Evolutionary conservation across 2,329 filamentous ascomycete species (phyloP).

Genomic region (Beauveria sp.): DNA sequence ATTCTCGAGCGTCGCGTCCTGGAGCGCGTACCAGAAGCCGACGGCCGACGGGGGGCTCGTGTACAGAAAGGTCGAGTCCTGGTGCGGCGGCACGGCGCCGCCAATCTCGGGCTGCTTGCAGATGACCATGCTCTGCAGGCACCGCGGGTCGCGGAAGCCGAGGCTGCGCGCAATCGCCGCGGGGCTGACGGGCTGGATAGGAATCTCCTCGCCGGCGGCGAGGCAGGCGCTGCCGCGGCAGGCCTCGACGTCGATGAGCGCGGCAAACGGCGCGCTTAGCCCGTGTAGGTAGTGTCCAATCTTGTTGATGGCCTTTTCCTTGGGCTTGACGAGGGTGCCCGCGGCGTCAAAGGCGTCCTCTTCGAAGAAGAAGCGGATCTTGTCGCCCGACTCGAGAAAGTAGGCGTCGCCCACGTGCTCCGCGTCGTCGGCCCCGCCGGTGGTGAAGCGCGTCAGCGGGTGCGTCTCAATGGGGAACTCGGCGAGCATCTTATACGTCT

Average conservation of each 20-base stretch:
- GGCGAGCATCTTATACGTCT: slow-evolving; percentile 67
- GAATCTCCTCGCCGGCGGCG: background rate
- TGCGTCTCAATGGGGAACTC: slow-evolving; percentile 74
- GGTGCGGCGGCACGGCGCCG: slow-evolving; percentile 81
- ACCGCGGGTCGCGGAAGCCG: slow-evolving; percentile 67
- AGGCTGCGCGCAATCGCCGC: slow-evolving; percentile 61
- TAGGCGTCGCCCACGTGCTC: slow-evolving; percentile 86
- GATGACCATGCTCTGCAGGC: slow-evolving; percentile 93
- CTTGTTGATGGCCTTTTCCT: slow-evolving; percentile 81
- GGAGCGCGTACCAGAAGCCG: slow-evolving; percentile 95
- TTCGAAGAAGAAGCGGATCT: slow-evolving; percentile 95
- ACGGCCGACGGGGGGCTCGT: slow-evolving; percentile 83
- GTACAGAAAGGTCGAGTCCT: slow-evolving; percentile 89
- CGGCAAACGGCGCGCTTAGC: slow-evolving; percentile 58
- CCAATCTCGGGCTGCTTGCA: slow-evolving; percentile 98
- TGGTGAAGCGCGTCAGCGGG: slow-evolving; percentile 90
- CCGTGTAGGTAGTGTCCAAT: slow-evolving; percentile 73
- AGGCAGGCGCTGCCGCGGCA: slow-evolving; percentile 14
- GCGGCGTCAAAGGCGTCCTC: slow-evolving; percentile 72
- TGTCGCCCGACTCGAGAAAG: slow-evolving; percentile 84
- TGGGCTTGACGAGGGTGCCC: slow-evolving; percentile 66
- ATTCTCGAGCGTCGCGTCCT: slow-evolving; percentile 81
- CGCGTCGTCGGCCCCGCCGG: slow-evolving; percentile 56
- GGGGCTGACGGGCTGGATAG: slow-evolving; percentile 27
- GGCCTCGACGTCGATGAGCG: slow-evolving; percentile 43